phyloP scores from a whole-genome alignment of 352 stramenopile species.

The Phytophthora rubi region DNA sequence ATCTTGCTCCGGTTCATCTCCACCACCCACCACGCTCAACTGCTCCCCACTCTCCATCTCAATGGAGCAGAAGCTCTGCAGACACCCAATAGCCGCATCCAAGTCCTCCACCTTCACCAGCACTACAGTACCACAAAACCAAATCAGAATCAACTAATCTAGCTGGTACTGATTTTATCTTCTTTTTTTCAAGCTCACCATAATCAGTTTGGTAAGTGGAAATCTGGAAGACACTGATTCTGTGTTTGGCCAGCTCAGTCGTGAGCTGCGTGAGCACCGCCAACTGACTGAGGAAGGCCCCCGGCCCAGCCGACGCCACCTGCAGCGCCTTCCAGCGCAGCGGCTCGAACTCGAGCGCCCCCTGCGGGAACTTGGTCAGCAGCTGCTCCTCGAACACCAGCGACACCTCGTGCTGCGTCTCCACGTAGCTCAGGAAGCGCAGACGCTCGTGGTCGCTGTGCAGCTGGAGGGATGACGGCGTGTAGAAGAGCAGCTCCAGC shows the following conservation, averaged over 20 bases:
- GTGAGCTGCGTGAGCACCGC: slow-evolving; percentile 68
- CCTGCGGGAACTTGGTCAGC: slow-evolving; percentile 42
- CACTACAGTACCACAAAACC: slow-evolving; percentile 29
- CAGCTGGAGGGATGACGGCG: neutral
- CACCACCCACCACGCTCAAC: neutral
- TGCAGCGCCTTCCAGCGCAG: slow-evolving; percentile 69
- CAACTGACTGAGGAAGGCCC: slow-evolving; percentile 63
- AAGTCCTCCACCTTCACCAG: slow-evolving; percentile 70
- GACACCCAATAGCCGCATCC: slow-evolving; percentile 46
- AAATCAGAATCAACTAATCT: neutral
- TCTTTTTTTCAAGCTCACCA: slow-evolving; percentile 30
- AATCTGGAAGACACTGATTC: slow-evolving; percentile 75
- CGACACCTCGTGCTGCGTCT: slow-evolving; percentile 72
- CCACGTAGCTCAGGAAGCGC: slow-evolving; percentile 69
- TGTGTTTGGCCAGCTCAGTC: slow-evolving; percentile 51
- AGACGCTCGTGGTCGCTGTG: neutral
- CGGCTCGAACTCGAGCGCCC: slow-evolving; percentile 52
- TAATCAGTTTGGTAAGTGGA: slow-evolving; percentile 80
- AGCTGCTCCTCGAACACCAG: slow-evolving; percentile 66
- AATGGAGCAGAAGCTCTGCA: slow-evolving; percentile 63
- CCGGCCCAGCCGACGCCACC: slow-evolving; percentile 57
- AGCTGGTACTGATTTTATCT: neutral
- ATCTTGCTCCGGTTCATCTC: neutral
- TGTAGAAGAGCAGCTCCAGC: slow-evolving; percentile 67
- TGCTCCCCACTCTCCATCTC: slow-evolving; percentile 55